Base-by-base conservation (phyloP, 257 asterid genomes). In the Jaltomata sinuosa region DNA sequence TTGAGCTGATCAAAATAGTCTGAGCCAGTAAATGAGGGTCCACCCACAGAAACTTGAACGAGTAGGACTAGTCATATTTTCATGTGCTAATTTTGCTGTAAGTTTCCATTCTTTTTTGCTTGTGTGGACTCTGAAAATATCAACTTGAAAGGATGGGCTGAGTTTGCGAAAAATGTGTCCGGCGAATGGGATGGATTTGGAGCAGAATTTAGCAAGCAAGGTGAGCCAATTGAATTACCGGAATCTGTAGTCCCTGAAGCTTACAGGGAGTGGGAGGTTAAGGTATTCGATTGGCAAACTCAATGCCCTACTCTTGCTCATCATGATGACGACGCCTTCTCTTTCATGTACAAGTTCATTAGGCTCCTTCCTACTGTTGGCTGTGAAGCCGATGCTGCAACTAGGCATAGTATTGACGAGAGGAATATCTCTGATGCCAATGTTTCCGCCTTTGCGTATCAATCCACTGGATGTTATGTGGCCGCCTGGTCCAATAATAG, bases 151-250 rank as follows among this genome's bases (percentile, higher is more conserved):
- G 94, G 91, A 61, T 94, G 98, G 98, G 65, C 45, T 36, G 93
- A 84, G 84, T 94, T 96, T 78, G 88, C 91, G 0, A 91, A 88
- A 82, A 93, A 88, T 12, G 94, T 93, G 19, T 93, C 97, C 0
- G 99, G 99, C 1, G 99, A 96, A 89, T 96, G 98, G 99, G 98
- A 96, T 83, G 98, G 99, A 27, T 94, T 89, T 18, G 98, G 98
- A 64, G 99, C 97, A 5, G 95, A 96, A 77, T 96, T 96, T 87
- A 89, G 90, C 49, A 88, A 85, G 83, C 89, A 88, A 1, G 99
- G 98, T 52, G 65, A 91, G 59, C 91, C 99, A 0, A 80, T 90
- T 42, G 95, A 96, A 45, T 84, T 96, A 36, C 99, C 99, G 1
- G 99, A 96, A 47, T 84, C 84, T 11, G 98, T 94, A 72, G 98